These are phyloP conservation scores for Tulasnella sp. DNA, from an alignment of 768 basidiomycete species.

Conservation along the genomic window DNA sequence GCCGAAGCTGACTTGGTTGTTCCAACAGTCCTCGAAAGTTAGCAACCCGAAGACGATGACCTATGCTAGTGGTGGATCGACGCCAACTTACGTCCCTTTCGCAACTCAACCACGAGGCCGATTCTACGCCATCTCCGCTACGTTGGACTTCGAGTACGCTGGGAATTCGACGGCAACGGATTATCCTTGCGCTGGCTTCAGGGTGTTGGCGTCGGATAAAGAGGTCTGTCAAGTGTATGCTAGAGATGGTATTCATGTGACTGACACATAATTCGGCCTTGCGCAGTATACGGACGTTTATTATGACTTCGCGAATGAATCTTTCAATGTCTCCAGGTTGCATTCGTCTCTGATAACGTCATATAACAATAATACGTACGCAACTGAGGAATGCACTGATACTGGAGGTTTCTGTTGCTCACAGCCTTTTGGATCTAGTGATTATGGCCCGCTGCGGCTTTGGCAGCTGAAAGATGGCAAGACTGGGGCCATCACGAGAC, in stretches of 20 bases:
- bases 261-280: too few species aligned
- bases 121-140: slow-evolving; percentile 18
- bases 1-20: too few species aligned
- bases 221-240: slow-evolving; percentile 1
- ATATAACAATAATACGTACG: slow-evolving; percentile 11
- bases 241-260: too few species aligned
- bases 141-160: slow-evolving; percentile 13
- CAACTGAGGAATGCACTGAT: too few species aligned
- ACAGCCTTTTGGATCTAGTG: slow-evolving; percentile 7
- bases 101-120: slow-evolving; percentile 18
- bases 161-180: background rate
- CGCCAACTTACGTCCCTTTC: slow-evolving; percentile 14
- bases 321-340: slow-evolving; percentile 16
- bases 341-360: slow-evolving; percentile 17
- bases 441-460: slow-evolving; percentile 20
- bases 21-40: too few species aligned
- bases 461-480: slow-evolving; percentile 13
- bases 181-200: slow-evolving; percentile 17
- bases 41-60: too few species aligned
- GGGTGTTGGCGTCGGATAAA: slow-evolving; percentile 20
- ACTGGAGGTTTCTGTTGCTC: too few species aligned
- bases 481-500: background rate
- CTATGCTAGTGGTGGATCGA: background rate
- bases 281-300: slow-evolving; percentile 20
- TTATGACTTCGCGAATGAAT: slow-evolving; percentile 16